Base-by-base conservation (phyloP, 2,329 filamentous ascomycete species). In the Colletotrichum neosansevieriae region DNA sequence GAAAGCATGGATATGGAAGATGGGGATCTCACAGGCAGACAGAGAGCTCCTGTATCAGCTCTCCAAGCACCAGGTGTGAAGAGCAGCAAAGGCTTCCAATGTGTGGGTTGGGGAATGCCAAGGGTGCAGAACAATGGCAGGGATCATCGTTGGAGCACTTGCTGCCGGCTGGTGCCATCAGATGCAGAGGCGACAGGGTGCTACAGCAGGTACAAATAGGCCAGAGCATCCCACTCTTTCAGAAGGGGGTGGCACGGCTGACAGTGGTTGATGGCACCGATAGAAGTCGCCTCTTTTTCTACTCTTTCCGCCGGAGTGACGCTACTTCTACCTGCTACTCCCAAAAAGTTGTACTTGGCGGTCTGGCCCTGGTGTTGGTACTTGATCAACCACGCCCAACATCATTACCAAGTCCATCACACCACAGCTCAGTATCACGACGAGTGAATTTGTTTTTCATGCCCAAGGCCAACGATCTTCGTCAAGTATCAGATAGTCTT, bases 191-290 rank as follows among this genome's bases (percentile, higher is more conserved):
- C n/a, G 49, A 34, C 40, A 12, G 24, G 63, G 40, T 47, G 21
- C 38, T 50, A 56, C 47, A 42, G 65, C 65, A 68, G 65, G 65
- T 68, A 68, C 65, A 68, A 65, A 68, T 65, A 65, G 65, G 53
- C 49, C 61, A 19, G 24, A 51, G 54, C 54, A 68, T 68, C 61
- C 65, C 65, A 65, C 54, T 67, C 64, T 58, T 45, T 58, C 51
- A 67, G 64, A 67, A 67, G 59, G 64, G 64, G 51, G 44, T 45
- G 51, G 64, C 50, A 40, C 58, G 34, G 58, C 49, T 58, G 58
- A 63, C 19, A 63, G 59, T 53, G 60, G 64, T 58, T 34, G 45
- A 29, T 29, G 29, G 29, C 29, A 29, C 29, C 29, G 29, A 29
- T 29, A 2, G 2, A 7, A 60, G 29, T 40, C 44, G 40, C 49